Evolutionary conservation across 2,329 filamentous ascomycete genomes (phyloP), one percentile per base, ranked within the genome.

Genomic region (Stachybotrys echinatus): DNA sequence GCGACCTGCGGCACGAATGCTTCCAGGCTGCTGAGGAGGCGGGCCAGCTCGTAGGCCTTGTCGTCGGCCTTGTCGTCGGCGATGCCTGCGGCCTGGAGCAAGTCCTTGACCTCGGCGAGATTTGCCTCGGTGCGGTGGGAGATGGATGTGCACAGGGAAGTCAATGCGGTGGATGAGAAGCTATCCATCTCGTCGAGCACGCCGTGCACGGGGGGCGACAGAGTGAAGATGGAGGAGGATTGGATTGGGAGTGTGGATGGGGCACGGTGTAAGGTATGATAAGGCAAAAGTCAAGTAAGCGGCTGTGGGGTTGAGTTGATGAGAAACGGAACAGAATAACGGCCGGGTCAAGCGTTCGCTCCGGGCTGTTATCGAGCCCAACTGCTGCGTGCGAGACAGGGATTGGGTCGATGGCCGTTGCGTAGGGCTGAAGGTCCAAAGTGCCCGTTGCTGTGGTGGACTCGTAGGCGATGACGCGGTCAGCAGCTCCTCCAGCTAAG

Each of bases 91-190:
- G 50, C 48, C 14, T 53, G 50, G 37, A 61, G 49, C 1, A 70
- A 45, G 18, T 57, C 58, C 19, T 62, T 58, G 12, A 70, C 54
- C 54, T 70, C 67, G 23, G 57, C 57, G 0, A 56, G 55, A 19
- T 59, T 59, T 0, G 65, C 62, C 7, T 65, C 44, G 6, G 61
- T 50, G 8, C 62, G 59, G n/a, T 66, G 60, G 5, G 64, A 58
- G 42, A 70, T 62, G 38, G 58, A 56, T 12, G 61, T 56, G 46
- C 62, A 63, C 10, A 61, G 56, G 0, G 66, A 62, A 3, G 63
- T 64, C 10, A 68, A 50, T n/a, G 65, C 64, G 5, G 62, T 55
- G 40, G 64, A 58, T 12, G 67, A 67, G 58, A 67, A 69, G 46
- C 64, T 60, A 48, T 67, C 61, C 67, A 67, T 68, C n/a, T n/a